Evolutionary conservation across 495 filamentous ascomycete species (phyloP).

Genomic region (Xylaria telfairii): DNA sequence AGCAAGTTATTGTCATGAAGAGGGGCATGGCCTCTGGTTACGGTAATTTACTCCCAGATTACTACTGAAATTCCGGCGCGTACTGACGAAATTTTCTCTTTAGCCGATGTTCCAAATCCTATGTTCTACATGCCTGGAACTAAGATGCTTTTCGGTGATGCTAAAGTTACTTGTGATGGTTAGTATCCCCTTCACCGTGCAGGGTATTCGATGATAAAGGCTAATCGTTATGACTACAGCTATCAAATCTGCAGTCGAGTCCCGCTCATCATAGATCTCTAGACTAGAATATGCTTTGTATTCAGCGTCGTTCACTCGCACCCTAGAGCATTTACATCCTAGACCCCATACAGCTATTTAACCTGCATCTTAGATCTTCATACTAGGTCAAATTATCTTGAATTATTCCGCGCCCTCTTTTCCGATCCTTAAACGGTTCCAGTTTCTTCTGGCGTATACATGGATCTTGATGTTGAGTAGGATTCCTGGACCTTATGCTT

Average conservation of each 20-base stretch:
- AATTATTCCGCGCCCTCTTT: background rate
- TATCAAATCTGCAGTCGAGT: conserved; percentile 59
- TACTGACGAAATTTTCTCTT: conserved; percentile 20
- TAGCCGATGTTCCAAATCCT: conserved; percentile 82
- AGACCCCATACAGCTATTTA: conserved; percentile 20
- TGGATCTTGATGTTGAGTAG: background rate
- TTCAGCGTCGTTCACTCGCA: conserved; percentile 15
- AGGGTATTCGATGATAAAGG: background rate
- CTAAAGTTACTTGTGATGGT: conserved; percentile 79
- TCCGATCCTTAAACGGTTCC: background rate
- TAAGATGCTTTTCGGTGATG: conserved; percentile 86
- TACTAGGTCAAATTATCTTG: conserved; percentile 6
- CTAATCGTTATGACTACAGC: conserved; percentile 38
- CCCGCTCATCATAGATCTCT: conserved; percentile 46
- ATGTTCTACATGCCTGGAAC: conserved; percentile 88
- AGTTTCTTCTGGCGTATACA: background rate
- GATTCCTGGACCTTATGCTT: background rate
- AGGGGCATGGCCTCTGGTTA: conserved; percentile 81
- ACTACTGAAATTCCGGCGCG: background rate
- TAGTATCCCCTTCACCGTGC: conserved; percentile 28
- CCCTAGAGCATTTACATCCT: conserved; percentile 27
- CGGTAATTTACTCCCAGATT: conserved; percentile 50
- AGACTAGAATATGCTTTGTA: conserved; percentile 35
- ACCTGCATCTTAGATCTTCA: conserved; percentile 28
- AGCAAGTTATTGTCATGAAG: conserved; percentile 89